A percentile compares a stretch with the other conserved stretches of the same genome.
Evolutionary conservation across 2,329 filamentous ascomycete species (phyloP).

Genomic region (Rhinocladiella mackenziei): DNA sequence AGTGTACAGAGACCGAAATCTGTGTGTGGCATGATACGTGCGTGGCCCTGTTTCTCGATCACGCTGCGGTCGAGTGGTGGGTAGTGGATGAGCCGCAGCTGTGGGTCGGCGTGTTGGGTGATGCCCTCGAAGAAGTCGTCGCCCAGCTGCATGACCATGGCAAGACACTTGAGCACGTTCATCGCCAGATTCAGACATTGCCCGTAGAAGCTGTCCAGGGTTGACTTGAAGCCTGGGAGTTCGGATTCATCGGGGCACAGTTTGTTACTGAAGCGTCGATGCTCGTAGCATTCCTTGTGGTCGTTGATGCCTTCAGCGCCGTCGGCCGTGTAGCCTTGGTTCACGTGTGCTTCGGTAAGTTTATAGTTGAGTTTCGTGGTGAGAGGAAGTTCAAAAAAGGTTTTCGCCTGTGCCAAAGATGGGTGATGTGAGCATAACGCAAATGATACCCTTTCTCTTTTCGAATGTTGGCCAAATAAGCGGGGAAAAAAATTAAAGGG

Average conservation of each 20-base stretch:
- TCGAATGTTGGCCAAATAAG: no score
- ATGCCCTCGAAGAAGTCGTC: conserved; percentile 55
- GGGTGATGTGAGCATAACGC: background rate
- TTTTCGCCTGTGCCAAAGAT: conserved; percentile 28
- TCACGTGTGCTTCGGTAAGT: conserved; percentile 35
- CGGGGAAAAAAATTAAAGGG: no score
- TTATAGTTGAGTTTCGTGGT: conserved; percentile 47
- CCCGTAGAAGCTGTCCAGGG: conserved; percentile 42
- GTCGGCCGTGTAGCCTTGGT: conserved; percentile 26
- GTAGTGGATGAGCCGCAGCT: conserved; percentile 32
- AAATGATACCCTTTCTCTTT: background rate
- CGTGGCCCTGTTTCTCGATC: conserved; percentile 14
- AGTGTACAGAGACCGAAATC: conserved; percentile 48
- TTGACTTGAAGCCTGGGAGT: conserved; percentile 45
- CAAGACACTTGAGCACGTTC: conserved; percentile 51
- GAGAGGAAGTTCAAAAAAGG: conserved; percentile 43
- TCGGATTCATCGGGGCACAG: conserved; percentile 31
- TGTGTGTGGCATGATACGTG: conserved; percentile 32
- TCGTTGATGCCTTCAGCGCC: conserved; percentile 23
- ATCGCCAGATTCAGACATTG: conserved; percentile 50
- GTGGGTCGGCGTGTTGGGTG: conserved; percentile 47
- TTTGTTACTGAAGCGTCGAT: conserved; percentile 22
- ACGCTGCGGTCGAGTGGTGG: conserved; percentile 34
- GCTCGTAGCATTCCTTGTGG: conserved; percentile 27
- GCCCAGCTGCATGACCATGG: conserved; percentile 51